Percentiles rank a stretch among this genome's conserved stretches.
phyloP scores from a whole-genome alignment of 2,329 filamentous ascomycete genomes.

The Ilyonectria mors-panacis region DNA sequence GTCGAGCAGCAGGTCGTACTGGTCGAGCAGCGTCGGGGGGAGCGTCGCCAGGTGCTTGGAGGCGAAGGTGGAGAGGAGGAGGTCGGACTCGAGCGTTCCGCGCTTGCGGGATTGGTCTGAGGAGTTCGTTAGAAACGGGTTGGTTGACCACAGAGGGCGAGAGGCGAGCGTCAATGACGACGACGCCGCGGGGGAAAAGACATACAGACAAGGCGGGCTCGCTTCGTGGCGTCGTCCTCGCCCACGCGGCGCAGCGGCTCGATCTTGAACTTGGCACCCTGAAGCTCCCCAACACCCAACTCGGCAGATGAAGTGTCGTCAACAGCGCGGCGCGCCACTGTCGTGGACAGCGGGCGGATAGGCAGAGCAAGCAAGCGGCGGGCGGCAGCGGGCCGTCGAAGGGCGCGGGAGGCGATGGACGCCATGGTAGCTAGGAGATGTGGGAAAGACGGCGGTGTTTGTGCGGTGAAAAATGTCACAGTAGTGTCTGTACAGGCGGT shows the following conservation, averaged over 20 bases:
- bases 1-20: conserved; percentile 95
- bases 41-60: conserved; percentile 82
- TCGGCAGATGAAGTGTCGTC: conserved; percentile 60
- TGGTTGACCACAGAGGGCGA: neutral
- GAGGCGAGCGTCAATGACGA: conserved; percentile 2
- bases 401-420: conserved; percentile 41
- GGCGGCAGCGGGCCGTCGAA: conserved; percentile 38
- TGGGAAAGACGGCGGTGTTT: neutral
- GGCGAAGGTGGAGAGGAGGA: conserved; percentile 96
- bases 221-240: conserved; percentile 88
- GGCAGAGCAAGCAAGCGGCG: conserved; percentile 40
- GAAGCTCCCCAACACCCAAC: conserved; percentile 87
- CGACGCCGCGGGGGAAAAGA: conserved; percentile 45
- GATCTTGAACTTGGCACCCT: conserved; percentile 88
- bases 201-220: conserved; percentile 83
- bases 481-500: neutral
- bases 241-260: conserved; percentile 89
- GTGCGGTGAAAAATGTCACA: neutral
- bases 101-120: conserved; percentile 96
- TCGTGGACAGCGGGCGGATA: conserved; percentile 42
- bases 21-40: conserved; percentile 78
- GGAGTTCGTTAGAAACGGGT: conserved; percentile 2
- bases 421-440: conserved; percentile 33
- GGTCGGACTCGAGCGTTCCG: conserved; percentile 94
- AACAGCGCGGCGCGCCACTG: conserved; percentile 37